These are phyloP conservation scores for Cardamine occulta DNA, from an alignment of 345 rosid species.

Conservation along the genomic window DNA sequence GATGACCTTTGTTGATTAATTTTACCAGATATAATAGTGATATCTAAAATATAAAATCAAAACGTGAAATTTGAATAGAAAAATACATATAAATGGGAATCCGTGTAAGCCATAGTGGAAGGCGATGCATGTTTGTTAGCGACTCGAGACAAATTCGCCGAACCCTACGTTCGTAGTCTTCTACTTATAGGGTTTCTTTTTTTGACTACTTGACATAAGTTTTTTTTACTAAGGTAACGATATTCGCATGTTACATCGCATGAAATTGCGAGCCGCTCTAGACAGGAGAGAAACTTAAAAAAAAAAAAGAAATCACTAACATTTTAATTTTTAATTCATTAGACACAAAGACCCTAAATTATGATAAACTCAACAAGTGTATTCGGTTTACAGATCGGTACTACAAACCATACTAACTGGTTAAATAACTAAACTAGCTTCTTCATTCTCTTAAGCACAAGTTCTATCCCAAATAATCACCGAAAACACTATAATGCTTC, in stretches of 20 bases:
- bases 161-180: conserved; percentile 38
- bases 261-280: conserved; percentile 32
- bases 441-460: conserved; percentile 5
- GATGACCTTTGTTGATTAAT: conserved; percentile 4
- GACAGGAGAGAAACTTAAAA: neutral
- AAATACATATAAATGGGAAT: conserved; percentile 24
- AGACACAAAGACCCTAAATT: neutral
- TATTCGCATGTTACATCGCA: conserved; percentile 35
- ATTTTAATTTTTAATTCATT: neutral
- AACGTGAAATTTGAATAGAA: neutral
- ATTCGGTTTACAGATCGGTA: conserved; percentile 1
- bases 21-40: neutral
- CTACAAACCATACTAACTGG: neutral
- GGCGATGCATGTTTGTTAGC: conserved; percentile 44
- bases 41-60: neutral
- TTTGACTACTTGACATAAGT: conserved; percentile 17
- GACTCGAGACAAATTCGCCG: conserved; percentile 48
- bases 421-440: neutral
- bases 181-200: conserved; percentile 31
- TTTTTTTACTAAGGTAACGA: conserved; percentile 11
- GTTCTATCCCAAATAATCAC: neutral
- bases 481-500: neutral
- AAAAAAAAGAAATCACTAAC: neutral
- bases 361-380: neutral
- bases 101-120: conserved; percentile 37